Evolutionary conservation across 1,284 basidiomycete genomes (phyloP).

Genomic region (Leccinum angustisporum): DNA sequence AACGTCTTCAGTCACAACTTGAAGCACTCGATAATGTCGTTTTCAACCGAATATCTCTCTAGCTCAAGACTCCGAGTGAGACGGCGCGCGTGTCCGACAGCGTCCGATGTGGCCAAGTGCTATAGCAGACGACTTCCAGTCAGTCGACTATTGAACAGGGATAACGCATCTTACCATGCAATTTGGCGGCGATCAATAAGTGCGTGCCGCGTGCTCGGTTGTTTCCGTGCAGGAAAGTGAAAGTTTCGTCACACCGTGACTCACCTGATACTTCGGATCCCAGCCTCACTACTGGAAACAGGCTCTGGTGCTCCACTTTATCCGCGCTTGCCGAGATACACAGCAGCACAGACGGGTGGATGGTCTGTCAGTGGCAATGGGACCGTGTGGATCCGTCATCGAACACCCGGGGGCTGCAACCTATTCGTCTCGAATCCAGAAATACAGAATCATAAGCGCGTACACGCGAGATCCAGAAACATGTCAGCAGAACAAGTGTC

Average conservation of each 20-base stretch:
- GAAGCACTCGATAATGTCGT: not conserved
- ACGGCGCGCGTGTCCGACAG: not conserved
- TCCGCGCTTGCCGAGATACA: not conserved
- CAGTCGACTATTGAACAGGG: not conserved
- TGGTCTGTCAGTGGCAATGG: not conserved
- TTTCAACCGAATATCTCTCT: not conserved
- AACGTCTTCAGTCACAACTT: not conserved
- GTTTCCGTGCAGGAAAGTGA: not conserved
- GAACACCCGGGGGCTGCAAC: not conserved
- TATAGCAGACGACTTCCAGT: not conserved
- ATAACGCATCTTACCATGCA: not conserved
- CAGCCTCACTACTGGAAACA: not conserved
- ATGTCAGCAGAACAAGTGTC: too few relatives aligned
- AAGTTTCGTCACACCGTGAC: not conserved
- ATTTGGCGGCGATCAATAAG: not conserved
- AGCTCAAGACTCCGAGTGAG: not conserved
- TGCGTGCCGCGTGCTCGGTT: not conserved
- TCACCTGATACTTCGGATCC: not conserved
- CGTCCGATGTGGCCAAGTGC: not conserved
- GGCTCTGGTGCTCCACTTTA: not conserved
- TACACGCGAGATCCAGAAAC: not conserved
- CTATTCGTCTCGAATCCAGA: not conserved
- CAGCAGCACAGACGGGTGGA: not conserved
- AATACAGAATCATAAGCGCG: not conserved
- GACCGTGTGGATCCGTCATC: not conserved